Percentiles rank a stretch among this genome's conserved stretches.
Evolutionary conservation across 768 basidiomycete genomes (phyloP).

Genomic region (Chiua virens): DNA sequence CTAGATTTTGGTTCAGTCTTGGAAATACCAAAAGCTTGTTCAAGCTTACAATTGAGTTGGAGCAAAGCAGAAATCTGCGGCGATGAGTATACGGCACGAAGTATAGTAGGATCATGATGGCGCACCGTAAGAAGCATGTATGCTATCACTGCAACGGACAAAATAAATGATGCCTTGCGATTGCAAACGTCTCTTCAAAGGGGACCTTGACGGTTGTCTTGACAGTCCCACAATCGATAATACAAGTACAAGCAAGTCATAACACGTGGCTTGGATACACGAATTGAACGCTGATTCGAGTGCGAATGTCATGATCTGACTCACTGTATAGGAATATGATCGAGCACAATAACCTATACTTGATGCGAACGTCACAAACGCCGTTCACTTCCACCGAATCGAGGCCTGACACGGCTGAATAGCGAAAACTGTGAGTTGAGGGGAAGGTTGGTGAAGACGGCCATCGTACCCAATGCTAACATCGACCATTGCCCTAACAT

Average conservation of each 20-base stretch:
- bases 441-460: not conserved
- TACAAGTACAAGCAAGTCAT: conserved; percentile 19
- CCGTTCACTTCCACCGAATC: not conserved
- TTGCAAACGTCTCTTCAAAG: conserved; percentile 15
- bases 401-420: conserved; percentile 3
- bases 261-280: conserved; percentile 11
- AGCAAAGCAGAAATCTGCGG: conserved; percentile 8
- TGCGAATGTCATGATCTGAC: not conserved
- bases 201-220: conserved; percentile 3
- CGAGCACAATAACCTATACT: not conserved
- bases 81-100: not conserved
- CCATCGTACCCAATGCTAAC: conserved; percentile 9
- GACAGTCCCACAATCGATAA: conserved; percentile 18
- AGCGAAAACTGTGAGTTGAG: not conserved
- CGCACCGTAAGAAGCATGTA: conserved; percentile 19
- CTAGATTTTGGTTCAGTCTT: not conserved
- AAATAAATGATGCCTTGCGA: conserved; percentile 20
- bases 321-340: conserved; percentile 14
- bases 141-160: conserved; percentile 5
- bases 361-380: not conserved
- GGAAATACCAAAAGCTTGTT: not conserved
- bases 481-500: conserved; percentile 20
- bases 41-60: conserved; percentile 1
- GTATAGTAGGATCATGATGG: not conserved
- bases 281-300: not conserved